phyloP scores from a whole-genome alignment of 116 monocot genomes.

The Cymodocea nodosa region DNA sequence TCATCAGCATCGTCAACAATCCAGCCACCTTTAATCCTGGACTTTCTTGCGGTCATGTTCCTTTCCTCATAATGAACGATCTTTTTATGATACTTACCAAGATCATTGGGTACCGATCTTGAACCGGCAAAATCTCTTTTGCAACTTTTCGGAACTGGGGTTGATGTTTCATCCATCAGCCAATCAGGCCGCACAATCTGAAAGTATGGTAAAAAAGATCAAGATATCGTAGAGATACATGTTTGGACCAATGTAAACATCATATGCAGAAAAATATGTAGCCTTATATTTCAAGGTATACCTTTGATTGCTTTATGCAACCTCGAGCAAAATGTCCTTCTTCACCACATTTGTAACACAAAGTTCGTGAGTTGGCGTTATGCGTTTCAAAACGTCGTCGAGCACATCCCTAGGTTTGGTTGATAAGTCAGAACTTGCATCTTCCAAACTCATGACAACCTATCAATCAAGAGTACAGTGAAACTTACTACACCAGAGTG shows the following conservation, averaged over 20 bases:
- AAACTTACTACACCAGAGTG: conserved; percentile 56
- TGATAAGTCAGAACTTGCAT: not conserved
- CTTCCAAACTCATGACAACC: too few relatives aligned
- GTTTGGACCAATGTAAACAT: not conserved
- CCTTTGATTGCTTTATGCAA: conserved; percentile 51
- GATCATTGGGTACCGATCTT: conserved; percentile 33
- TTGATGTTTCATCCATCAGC: conserved; percentile 12
- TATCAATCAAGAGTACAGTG: not conserved
- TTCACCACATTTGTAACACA: conserved; percentile 72
- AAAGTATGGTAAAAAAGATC: not conserved
- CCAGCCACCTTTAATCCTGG: conserved; percentile 43
- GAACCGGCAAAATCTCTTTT: conserved; percentile 5
- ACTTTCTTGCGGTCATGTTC: conserved; percentile 14
- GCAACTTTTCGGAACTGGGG: conserved; percentile 12
- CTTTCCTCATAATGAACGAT: conserved; percentile 22
- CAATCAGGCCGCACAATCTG: conserved; percentile 18
- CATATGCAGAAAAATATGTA: not conserved
- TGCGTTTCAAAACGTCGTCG: conserved; percentile 24
- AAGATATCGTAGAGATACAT: not conserved
- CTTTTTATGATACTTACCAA: conserved; percentile 17
- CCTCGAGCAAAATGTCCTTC: conserved; percentile 91
- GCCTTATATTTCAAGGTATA: not conserved
- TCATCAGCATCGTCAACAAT: conserved; percentile 45
- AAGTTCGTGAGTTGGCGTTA: conserved; percentile 9
- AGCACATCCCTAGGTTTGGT: conserved; percentile 57